phyloP scores from a whole-genome alignment of 176 grass and related monocot species.

The Avena atlantica region DNA sequence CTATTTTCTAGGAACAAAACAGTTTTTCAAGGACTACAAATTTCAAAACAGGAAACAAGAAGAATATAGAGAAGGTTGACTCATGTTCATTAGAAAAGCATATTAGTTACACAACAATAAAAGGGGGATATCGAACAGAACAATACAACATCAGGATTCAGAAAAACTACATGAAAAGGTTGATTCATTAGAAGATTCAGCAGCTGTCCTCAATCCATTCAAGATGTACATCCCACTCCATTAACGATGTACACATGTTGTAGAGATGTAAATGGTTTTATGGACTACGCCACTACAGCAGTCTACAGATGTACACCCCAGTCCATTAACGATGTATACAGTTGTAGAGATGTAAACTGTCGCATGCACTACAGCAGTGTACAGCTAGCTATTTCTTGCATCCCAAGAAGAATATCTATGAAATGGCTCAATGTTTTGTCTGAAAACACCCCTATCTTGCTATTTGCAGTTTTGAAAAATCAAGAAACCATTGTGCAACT shows the following conservation, averaged over 20 bases:
- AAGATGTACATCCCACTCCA: not conserved
- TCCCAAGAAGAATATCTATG: not conserved
- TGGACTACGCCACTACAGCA: not conserved
- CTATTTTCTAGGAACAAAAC: not conserved
- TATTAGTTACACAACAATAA: not conserved
- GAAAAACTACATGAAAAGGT: not conserved
- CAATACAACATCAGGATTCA: not conserved
- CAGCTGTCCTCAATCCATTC: not conserved
- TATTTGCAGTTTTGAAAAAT: not conserved
- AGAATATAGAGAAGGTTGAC: not conserved
- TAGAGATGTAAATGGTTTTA: not conserved
- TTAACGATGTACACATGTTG: not conserved
- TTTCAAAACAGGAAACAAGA: not conserved
- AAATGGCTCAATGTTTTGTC: not conserved
- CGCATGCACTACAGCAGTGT: not conserved
- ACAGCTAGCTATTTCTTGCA: not conserved
- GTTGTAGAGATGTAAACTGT: too few relatives aligned
- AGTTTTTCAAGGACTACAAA: not conserved
- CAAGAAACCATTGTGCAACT: not conserved
- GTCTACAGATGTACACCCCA: not conserved
- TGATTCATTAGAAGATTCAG: not conserved
- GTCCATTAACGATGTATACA: not conserved
- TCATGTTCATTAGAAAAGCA: not conserved
- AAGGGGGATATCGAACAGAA: not conserved
- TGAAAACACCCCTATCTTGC: not conserved